Base-by-base conservation (phyloP, 2,329 filamentous ascomycete genomes). In the Dothidotthia symphoricarpi region DNA sequence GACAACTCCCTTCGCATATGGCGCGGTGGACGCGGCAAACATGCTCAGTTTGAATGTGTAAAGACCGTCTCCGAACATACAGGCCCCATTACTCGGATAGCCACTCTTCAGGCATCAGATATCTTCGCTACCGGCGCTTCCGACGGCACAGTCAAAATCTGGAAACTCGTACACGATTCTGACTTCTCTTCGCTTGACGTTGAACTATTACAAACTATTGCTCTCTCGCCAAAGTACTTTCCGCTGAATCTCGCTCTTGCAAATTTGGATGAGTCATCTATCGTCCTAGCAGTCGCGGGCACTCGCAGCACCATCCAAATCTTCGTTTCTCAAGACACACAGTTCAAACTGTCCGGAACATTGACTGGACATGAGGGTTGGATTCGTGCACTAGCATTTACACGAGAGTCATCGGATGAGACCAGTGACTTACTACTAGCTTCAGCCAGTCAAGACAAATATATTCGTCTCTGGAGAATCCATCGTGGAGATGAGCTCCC, bases 361-460 rank as follows among this genome's bases (percentile, higher is more conserved):
- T 76, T 98, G 14, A 77, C 81, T 1, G 93, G 93, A 3, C 93
- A 98, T 57, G 93, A 98, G 68, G 91, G 87, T 39, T 98, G 93
- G 93, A 82, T 98, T 31, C 78, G 91, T 31, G 91, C 88, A 11
- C 74, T 98, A 10, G 83, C 83, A 47, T 93, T 98, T 51, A 78
- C 80, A 1, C 72, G 72, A 43, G 86, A 93, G 59, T 76, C 68
- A 11, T 61, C 70, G 2, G 69, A 70, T 15, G 50, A 68, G 1
- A 66, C 71, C 0, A 78, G 79, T 35, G 90, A 96, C 61, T 63
- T 95, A 3, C 69, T 97, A 15, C 76, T 98, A 14, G 88, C 91
- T 1, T 97, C 91, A 9, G 90, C 90, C 15, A 97, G 91, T 62
- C 93, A 98, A 66, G 93, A 98, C 68, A 96, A 95, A 69, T 98